Base-by-base conservation (phyloP, 768 basidiomycete species). In the Paxillus rubicundulus region DNA sequence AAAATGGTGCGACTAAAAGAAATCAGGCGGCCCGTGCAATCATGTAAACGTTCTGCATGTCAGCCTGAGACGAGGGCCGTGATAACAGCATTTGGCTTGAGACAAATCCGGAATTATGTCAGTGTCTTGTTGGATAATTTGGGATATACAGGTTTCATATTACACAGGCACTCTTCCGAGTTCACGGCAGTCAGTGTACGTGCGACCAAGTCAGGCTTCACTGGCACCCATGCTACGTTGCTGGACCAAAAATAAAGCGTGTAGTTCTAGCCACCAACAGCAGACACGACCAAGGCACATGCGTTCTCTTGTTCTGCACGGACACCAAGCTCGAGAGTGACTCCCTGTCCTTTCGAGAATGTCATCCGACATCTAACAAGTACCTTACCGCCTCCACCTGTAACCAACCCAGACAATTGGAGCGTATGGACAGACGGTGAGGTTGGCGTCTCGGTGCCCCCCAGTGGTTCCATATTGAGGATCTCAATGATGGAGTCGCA, bases 401-500 rank as follows among this genome's bases (percentile, higher is more conserved):
- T 79, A 16, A 97, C 88, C 57, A 98, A 64, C 40, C 97, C 97
- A 14, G 94, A 92, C 39, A 99, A 70, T 64, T 96, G 95, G 49
- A 99, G 79, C 27, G 95, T 96, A 72, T 99, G 97, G 45, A 98
- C 89, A 4, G 93, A 86, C 9, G 85, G 77, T 24, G 90, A 90
- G 17, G 84, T 75, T 0, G 96, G 92, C 8, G 72, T 69, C 68
- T 98, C 92, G 4, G 89, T 86, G 12, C 97, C 97, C 56, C 96
- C 96, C 16, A 99, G 75, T 6, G 97, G 82, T 64, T 98, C 93
- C 96, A 99, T 98, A 67, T 92, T 89, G 56, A 98, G 85, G 28
- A 98, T 89, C 65, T 97, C 95, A 61, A 95, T 82, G 61, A 98
- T 88, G 24, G 96, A 97, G 65, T 94, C 89, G 71, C 95, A 97